Evolutionary conservation across 306 rosid species (phyloP), one percentile per base, ranked within the genome.

Genomic region (Vicia faba): DNA sequence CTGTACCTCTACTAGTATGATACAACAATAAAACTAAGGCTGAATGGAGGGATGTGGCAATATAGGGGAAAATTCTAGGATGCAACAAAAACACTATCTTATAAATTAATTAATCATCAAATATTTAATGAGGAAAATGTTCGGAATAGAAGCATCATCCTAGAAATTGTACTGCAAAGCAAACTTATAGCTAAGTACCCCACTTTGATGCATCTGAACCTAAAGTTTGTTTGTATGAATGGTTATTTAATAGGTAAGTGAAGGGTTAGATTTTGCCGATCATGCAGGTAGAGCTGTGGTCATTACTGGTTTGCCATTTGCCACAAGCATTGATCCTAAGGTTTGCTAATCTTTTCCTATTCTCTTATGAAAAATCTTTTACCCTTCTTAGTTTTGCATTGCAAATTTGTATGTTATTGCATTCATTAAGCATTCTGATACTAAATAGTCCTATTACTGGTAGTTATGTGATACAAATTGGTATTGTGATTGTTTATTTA

Each of bases 211-310:
- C 66, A 29, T 49, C 70, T 62, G 61, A 69, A 19, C 50, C 70
- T 65, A 54, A 64, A 43, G 66, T 48, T 68, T 23, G 7, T 29
- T 19, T 61, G 60, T 75, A 65, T 64, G 40, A 49, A 56, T 64
- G 61, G 53, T 75, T 65, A 29, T 71, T 78, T 66, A 16, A 63
- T 77, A 89, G 98, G 98, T 92, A 49, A 92, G 98, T 68, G 98
- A 92, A 87, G 96, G 98, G 62, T 80, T 92, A 70, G 96, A 92
- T 87, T 92, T 92, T 80, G 98, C 96, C 1, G 98, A 92, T 76
- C 95, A 86, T 29, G 96, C 98, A 59, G 98, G 98, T 72, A 81
- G 98, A 82, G 98, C 96, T 78, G 98, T 92, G 39, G 80, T 89
- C 74, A 62, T 89, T 78, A 89, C 96, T 75, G 98, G 98, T 50